Conservation (phyloP, 2,329 filamentous ascomycete genomes). For the Mariannaea elegans region DNA sequence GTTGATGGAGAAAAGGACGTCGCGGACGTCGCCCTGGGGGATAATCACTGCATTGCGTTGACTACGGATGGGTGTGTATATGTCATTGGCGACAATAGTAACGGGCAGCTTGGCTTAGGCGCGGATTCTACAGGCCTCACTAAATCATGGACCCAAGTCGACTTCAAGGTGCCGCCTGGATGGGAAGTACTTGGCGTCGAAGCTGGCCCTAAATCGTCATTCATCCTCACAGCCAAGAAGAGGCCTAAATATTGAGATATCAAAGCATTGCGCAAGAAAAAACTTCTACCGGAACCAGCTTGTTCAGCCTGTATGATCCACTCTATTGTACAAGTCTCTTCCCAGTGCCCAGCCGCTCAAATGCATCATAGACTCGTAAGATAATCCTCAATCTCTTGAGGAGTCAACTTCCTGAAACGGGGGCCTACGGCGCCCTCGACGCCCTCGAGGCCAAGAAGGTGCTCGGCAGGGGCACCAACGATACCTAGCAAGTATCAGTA, state of each 20-base stretch:
- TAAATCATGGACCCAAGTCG: constrained; percentile 49
- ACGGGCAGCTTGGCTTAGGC: constrained; percentile 66
- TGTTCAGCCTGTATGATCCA: constrained; percentile 52
- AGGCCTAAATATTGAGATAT: constrained; percentile 10
- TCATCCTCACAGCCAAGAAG: constrained; percentile 52
- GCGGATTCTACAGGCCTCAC: constrained; percentile 21
- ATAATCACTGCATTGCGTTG: constrained; percentile 66
- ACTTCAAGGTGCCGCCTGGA: constrained; percentile 38
- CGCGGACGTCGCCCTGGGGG: constrained; percentile 65
- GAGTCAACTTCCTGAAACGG: constrained; percentile 91
- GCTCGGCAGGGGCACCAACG: constrained; percentile 91
- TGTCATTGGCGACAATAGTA: constrained; percentile 63
- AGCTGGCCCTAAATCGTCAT: constrained; percentile 60
- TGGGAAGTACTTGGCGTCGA: constrained; percentile 52
- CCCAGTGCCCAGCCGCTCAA: constrained; percentile 35
- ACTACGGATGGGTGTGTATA: constrained; percentile 60
- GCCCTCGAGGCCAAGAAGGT: constrained; percentile 90
- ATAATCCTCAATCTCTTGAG: constrained; percentile 99
- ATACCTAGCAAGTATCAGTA: constrained; percentile 70
- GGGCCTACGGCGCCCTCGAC: constrained; percentile 86
- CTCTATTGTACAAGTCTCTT: constrained; percentile 58
- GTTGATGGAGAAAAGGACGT: constrained; percentile 61
- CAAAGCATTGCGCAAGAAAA: constrained; percentile 20
- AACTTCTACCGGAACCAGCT: constrained; percentile 37
- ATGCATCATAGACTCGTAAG: constrained; percentile 87